Evolutionary conservation across 495 filamentous ascomycete genomes (phyloP), one percentile per base, ranked within the genome.

Genomic region (Friedmanniomyces simplex): DNA sequence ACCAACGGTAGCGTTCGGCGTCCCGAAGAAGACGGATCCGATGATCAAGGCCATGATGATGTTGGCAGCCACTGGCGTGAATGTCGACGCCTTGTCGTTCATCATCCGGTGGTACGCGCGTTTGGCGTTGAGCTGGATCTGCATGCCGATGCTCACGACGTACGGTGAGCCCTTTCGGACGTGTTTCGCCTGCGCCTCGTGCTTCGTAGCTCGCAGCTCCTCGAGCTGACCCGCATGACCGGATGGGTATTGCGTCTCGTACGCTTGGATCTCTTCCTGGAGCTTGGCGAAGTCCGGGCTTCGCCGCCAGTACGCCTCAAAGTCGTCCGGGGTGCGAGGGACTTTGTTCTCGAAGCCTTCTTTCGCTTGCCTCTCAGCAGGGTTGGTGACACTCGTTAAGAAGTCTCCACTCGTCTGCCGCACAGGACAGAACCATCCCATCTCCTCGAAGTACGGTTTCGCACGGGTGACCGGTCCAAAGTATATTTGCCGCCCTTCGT

Each of bases 401-500:
- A 68, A 68, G 57, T 68, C 66, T 1, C 63, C 60, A 21, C 48
- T 61, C 0, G 66, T 68, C 46, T 61, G 57, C 5, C 63, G 45
- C 12, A 56, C 54, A 1, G 66, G 66, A 42, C 60, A 63, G 21
- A 61, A 46, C 55, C 71, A 76, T 7, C 74, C 74, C 45, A 73
- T 63, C 0, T 74, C 66, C 41, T 71, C 69, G 52, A 88, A 87
- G 61, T 85, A 88, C 12, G 76, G 68, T 52, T 76, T 78, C 16
- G 84, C 85, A 25, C 76, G 63, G 14, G 72, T 69, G 16, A 75
- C 77, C 0, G 76, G 78, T 0, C 85, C 85, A 51, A 82, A 86
- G 66, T 79, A 88, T n/a, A 87, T 84, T 62, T 86, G 73, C 0
- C 78, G 71, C 1, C 84, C 84, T 60, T 82, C 77, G 61, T 85